Evolutionary conservation across 2,329 filamentous ascomycete species (phyloP), one percentile per base, ranked within the genome.

Genomic region (Alternaria burnsii): DNA sequence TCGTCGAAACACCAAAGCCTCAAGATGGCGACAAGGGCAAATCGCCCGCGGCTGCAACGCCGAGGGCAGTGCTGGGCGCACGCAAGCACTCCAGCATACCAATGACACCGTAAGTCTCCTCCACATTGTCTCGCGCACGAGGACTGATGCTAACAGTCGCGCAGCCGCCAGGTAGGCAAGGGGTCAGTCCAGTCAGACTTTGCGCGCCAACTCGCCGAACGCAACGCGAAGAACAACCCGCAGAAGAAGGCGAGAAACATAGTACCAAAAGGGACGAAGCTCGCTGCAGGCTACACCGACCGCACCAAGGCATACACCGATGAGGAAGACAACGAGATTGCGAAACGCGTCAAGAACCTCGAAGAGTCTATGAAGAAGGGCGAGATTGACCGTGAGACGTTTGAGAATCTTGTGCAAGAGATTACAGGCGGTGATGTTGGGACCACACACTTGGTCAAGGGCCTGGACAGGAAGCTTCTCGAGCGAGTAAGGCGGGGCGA

Each of bases 371-470:
- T 93, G 66, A 95, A 95, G 79, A 83, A 93, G 44, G 92, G 91
- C 48, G 88, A 97, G 79, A 93, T 98, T 66, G 91, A 96, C 68
- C 86, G 88, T 68, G 86, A 85, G 50, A 93, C 89, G 0, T 97
- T 96, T 76, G 89, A 94, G 70, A 88, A 86, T 70, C 78, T 94
- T 41, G 84, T 91, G 34, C 86, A 87, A 64, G 87, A 96, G 69
- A 92, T 97, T 56, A 83, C 92, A 1, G 94, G 93, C 4, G 94
- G 94, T 8, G 91, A 97, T 76, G 80, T 94, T 22, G 83, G 83
- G 14, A 92, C 88, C 69, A 97, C 93, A 14, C 93, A 97, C 83
- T 80, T 97, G 66, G 90, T 98, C 48, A 98, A 97, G 75, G 95
- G 95, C 0, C 80, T 99, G 51, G 95, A 99, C 79, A 91, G 93